phyloP scores from a whole-genome alignment of 768 basidiomycete species.

The Kwoniella shandongensis region DNA sequence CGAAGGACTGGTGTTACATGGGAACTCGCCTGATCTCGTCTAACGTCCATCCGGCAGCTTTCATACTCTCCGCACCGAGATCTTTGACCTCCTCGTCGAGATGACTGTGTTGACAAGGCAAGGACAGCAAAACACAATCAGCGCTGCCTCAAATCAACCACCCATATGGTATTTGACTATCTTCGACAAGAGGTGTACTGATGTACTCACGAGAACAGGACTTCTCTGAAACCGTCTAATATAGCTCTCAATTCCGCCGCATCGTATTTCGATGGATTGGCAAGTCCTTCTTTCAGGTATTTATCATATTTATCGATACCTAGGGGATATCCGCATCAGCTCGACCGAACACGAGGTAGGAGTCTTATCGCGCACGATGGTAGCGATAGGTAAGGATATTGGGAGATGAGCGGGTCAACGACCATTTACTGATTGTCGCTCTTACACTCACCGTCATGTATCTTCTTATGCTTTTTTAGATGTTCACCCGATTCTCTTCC shows the following conservation, averaged over 20 bases:
- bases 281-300: constrained; percentile 32
- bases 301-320: constrained; percentile 48
- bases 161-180: no score
- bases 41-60: constrained; percentile 49
- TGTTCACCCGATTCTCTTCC: constrained; percentile 52
- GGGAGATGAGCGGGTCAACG: constrained; percentile 1
- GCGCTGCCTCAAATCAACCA: not conserved
- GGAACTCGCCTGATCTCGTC: constrained; percentile 44
- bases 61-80: constrained; percentile 47
- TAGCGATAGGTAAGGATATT: no score
- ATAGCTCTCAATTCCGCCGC: constrained; percentile 40
- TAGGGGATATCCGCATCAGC: not conserved
- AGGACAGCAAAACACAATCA: not conserved
- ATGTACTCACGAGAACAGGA: constrained; percentile 46
- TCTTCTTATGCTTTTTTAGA: constrained; percentile 50
- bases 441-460: constrained; percentile 52
- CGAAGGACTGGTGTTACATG: no score
- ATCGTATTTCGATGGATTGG: constrained; percentile 40
- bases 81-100: constrained; percentile 53
- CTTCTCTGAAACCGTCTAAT: constrained; percentile 47
- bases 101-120: constrained; percentile 25
- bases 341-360: no score
- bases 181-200: not conserved
- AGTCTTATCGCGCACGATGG: no score
- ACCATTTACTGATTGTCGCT: no score